Conservation (phyloP, 768 basidiomycete species). For the Russula griseocarnosa region DNA sequence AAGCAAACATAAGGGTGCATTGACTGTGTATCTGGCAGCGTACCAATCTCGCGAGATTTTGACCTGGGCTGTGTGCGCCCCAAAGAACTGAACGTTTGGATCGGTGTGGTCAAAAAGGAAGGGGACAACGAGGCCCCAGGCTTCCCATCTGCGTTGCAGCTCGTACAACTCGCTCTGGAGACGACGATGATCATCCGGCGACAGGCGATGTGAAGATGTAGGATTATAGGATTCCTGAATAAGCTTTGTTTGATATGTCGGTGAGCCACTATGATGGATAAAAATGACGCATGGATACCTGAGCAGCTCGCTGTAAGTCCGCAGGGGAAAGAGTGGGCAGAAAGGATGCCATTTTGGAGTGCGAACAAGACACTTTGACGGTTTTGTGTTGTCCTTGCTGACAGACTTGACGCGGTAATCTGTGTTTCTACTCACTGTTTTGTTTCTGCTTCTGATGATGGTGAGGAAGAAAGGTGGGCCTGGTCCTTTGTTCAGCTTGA, state of each 20-base stretch:
- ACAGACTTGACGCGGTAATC: background rate
- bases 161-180: slow-evolving; percentile 72
- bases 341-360: slow-evolving; percentile 34
- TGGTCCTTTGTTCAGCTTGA: background rate
- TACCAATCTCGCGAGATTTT: slow-evolving; percentile 94
- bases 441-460: background rate
- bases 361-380: background rate
- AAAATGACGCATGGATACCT: slow-evolving; percentile 41
- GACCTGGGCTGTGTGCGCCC: slow-evolving; percentile 89
- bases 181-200: slow-evolving; percentile 56
- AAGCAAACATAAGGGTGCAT: background rate
- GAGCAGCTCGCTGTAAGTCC: slow-evolving; percentile 55
- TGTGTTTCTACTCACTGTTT: too few relatives aligned
- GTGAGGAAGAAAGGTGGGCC: background rate
- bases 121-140: slow-evolving; percentile 81
- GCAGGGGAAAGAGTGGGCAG: slow-evolving; percentile 50
- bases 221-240: slow-evolving; percentile 59
- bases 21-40: background rate
- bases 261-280: slow-evolving; percentile 11
- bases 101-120: slow-evolving; percentile 62
- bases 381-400: background rate
- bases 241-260: slow-evolving; percentile 41
- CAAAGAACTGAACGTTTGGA: slow-evolving; percentile 88
- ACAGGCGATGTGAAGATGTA: slow-evolving; percentile 45
- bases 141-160: slow-evolving; percentile 69